Evolutionary conservation across 176 grass and related monocot species (phyloP).

Genomic region (Cymbopogon citratus): DNA sequence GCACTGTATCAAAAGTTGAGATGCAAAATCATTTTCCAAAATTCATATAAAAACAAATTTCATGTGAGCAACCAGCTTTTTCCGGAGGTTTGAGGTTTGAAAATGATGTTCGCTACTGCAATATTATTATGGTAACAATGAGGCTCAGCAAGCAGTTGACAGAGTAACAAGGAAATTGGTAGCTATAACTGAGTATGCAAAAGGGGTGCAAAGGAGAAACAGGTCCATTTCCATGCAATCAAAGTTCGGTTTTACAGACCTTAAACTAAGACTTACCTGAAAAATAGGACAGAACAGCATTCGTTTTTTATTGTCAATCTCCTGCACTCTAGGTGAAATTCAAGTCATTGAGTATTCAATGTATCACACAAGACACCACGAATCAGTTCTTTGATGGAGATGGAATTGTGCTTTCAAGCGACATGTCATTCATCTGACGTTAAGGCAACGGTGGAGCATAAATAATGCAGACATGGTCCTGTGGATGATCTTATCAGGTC

Average conservation of each 20-base stretch:
- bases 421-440: slow-evolving; percentile 36
- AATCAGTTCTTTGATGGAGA: slow-evolving; percentile 42
- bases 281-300: not conserved
- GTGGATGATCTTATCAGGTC: slow-evolving; percentile 31
- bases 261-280: not conserved
- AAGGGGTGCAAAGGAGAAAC: slow-evolving; percentile 2
- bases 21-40: no score
- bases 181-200: not conserved
- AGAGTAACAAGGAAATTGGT: not conserved
- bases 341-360: slow-evolving; percentile 22
- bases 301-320: not conserved
- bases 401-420: slow-evolving; percentile 29
- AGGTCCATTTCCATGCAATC: not conserved
- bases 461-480: slow-evolving; percentile 31
- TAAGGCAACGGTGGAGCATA: slow-evolving; percentile 25
- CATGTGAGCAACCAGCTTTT: not conserved
- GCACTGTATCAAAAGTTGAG: no score
- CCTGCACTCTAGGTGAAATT: slow-evolving; percentile 1
- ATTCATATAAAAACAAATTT: no score
- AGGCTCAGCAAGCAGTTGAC: not conserved
- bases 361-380: slow-evolving; percentile 45
- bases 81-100: not conserved
- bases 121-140: not conserved
- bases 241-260: not conserved
- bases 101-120: not conserved